Base-by-base conservation (phyloP, 2,329 filamentous ascomycete species). In the Aurifilum marmelostoma region DNA sequence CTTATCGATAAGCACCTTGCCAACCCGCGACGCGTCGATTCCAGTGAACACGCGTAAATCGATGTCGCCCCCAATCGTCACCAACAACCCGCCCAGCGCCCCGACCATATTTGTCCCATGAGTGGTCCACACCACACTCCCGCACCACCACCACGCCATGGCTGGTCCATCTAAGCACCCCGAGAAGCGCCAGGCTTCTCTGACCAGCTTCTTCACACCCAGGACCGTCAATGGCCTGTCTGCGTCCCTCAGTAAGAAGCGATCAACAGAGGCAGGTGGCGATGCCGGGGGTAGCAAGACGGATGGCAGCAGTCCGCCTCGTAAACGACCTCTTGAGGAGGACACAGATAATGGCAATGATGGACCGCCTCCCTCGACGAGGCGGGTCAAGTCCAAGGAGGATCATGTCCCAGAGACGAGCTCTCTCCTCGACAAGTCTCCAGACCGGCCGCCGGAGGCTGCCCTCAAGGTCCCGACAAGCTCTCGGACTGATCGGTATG, bases 131-230 rank as follows among this genome's bases (percentile, higher is more conserved):
- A 50, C 37, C 50, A 58, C 60, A 50, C 24, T 2, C 37, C 59
- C 32, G 5, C 61, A 54, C 41, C 59, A 54, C 41, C 59, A 70
- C 41, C 61, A 63, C 50, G 54, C 24, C 41, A 83, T 83, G 81
- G 76, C 80, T 21, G 77, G 78, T 39, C 75, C 79, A 18, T 70
- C 83, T 1, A 83, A 83, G 65, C 73, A 81, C 0, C 73, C 80
- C 37, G 81, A 78, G 67, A 92, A 91, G 79, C 92, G 91, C 75
- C 93, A 97, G 76, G 87, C 91, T 73, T 92, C 93, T 0, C 90
- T 97, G 71, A 96, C 93, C 3, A 94, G 89, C 76, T 97, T 97
- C 80, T 97, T 97, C 77, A 87, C 89, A 0, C 88, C 88, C 18
- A 90, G 86, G 72, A 81, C 87, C 16, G 77, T 80, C 75, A 86